Conservation (phyloP, 2,329 filamentous ascomycete genomes). For the Cordyceps cicadae region DNA sequence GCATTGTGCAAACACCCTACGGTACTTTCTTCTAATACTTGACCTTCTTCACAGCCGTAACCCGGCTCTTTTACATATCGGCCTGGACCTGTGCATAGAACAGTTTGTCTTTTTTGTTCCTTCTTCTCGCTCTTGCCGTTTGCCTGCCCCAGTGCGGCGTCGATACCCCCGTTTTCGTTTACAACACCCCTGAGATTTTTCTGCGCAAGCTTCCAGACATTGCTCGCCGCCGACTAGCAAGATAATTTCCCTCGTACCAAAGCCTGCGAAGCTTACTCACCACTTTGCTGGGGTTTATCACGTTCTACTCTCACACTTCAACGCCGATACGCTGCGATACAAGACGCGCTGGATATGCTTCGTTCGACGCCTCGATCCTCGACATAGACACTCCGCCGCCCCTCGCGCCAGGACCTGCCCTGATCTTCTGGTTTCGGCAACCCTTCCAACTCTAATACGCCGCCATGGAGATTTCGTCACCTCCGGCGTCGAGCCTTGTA, state of each 20-base stretch:
- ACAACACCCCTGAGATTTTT: slow-evolving; percentile 12
- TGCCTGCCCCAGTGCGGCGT: background rate
- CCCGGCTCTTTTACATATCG: background rate
- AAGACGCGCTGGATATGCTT: slow-evolving; percentile 8
- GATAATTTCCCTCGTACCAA: background rate
- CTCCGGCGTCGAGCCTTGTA: slow-evolving; percentile 34
- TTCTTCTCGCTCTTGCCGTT: background rate
- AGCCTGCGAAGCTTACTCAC: background rate
- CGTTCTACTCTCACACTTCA: background rate
- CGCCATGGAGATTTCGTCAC: slow-evolving; percentile 47
- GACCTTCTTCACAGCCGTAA: background rate
- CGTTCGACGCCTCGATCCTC: slow-evolving; percentile 1
- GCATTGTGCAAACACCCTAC: background rate
- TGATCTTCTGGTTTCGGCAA: background rate
- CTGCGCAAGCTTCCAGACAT: background rate
- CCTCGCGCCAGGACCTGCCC: background rate
- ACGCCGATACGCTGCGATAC: background rate
- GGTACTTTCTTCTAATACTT: slow-evolving; percentile 1
- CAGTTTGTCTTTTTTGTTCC: background rate
- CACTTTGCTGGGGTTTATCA: background rate
- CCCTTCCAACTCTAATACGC: slow-evolving; percentile 2
- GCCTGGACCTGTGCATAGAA: background rate
- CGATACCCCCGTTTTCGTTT: slow-evolving; percentile 11
- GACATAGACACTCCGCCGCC: background rate
- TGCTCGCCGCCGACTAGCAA: background rate